Percentiles rank a stretch among this genome's conserved stretches.
phyloP scores from a whole-genome alignment of 73 alveolate species.

The Durusdinium trenchii region DNA sequence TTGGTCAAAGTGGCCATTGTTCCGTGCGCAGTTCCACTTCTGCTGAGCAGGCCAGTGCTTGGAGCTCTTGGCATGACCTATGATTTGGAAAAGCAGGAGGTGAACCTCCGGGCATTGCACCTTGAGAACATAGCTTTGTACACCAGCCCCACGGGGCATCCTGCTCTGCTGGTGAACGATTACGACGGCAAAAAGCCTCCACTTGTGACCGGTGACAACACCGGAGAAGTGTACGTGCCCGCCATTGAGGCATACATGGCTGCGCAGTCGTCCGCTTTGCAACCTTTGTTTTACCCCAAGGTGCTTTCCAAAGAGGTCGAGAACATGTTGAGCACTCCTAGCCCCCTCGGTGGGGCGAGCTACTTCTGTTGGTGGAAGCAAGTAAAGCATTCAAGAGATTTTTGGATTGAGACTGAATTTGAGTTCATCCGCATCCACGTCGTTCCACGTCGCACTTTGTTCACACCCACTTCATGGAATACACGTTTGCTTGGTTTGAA shows the following conservation, averaged over 20 bases:
- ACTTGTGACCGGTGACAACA: not conserved
- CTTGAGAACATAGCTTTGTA: not conserved
- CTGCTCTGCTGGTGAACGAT: not conserved
- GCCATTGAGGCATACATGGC: not conserved
- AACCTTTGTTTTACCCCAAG: constrained; percentile 34
- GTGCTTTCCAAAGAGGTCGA: not conserved
- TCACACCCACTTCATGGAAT: not conserved
- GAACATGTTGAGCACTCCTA: not conserved
- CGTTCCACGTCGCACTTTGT: not conserved
- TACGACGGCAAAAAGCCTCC: not conserved
- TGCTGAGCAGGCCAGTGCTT: not conserved
- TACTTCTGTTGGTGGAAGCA: constrained; percentile 18
- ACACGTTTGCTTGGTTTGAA: not conserved
- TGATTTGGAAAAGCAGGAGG: not conserved
- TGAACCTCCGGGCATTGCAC: not conserved
- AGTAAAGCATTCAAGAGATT: not conserved
- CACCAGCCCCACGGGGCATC: not conserved
- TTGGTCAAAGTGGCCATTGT: not conserved
- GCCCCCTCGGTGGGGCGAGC: not conserved
- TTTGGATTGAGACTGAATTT: constrained; percentile 11
- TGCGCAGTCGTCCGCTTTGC: not conserved
- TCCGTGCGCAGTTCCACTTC: not conserved
- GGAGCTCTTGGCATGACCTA: not conserved
- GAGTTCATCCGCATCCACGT: constrained; percentile 22
- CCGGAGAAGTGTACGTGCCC: not conserved